phyloP scores from a whole-genome alignment of 2,329 filamentous ascomycete species.

The Sclerotinia subarctica region DNA sequence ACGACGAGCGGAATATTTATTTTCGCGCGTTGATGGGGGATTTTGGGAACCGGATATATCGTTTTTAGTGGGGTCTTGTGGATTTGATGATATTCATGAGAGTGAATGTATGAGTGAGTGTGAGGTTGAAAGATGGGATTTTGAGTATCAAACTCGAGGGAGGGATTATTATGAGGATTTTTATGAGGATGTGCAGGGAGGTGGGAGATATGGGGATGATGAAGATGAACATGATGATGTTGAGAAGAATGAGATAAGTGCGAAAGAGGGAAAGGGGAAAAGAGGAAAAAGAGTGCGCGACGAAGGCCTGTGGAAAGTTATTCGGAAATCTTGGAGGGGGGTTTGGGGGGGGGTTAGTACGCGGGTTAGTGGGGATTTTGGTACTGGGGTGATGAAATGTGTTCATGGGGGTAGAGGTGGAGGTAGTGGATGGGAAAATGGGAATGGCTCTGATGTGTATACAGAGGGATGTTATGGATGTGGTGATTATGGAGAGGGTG shows the following conservation, averaged over 20 bases:
- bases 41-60: not conserved
- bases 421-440: not conserved
- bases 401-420: no score
- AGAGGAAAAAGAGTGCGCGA: not conserved
- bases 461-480: not conserved
- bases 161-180: no score
- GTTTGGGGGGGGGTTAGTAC: not conserved
- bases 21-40: not conserved
- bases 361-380: no score
- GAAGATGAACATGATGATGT: not conserved
- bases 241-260: not conserved
- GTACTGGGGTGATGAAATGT: not conserved
- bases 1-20: not conserved
- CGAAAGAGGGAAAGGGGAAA: no score
- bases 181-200: no score
- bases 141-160: not conserved
- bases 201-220: not conserved
- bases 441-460: not conserved
- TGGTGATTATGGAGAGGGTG: not conserved
- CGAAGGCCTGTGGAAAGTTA: not conserved
- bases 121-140: not conserved
- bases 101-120: no score
- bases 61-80: not conserved
- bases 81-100: not conserved
- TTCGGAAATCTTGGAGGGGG: not conserved